Conservation (phyloP, 345 rosid genomes). For the Hibiscus syriacus region DNA sequence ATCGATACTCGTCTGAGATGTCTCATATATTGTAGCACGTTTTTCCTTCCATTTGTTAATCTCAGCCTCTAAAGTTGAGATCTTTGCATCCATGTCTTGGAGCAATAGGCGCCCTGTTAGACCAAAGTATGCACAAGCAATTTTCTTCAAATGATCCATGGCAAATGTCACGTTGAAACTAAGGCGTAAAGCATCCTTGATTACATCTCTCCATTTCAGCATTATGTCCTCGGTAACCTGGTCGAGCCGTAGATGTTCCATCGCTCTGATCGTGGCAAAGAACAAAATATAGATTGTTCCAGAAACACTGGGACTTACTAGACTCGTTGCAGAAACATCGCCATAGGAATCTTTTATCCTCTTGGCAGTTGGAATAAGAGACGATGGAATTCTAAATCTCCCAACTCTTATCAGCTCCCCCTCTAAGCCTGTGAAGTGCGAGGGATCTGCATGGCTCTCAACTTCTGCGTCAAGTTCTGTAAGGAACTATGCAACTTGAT, state of each 20-base stretch:
- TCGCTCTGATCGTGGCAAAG: neutral
- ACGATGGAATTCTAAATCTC: neutral
- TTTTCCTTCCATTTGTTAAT: neutral
- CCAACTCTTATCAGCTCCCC: neutral
- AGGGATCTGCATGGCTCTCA: neutral
- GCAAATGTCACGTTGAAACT: neutral
- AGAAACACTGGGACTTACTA: neutral
- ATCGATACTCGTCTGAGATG: neutral
- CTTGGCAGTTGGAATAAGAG: neutral
- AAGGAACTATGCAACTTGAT: neutral
- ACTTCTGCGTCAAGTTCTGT: conserved; percentile 2
- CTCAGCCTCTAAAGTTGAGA: neutral
- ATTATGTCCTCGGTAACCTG: neutral
- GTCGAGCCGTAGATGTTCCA: neutral
- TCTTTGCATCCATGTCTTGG: neutral
- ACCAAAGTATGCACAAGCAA: conserved; percentile 6
- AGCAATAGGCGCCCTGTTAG: neutral
- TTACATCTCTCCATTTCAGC: conserved; percentile 10
- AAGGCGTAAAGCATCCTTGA: conserved; percentile 8
- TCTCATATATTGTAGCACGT: no score
- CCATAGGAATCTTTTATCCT: neutral
- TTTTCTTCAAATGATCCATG: conserved; percentile 8
- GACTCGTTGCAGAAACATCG: neutral
- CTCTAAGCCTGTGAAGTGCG: neutral
- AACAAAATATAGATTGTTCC: neutral